These are phyloP conservation scores for Exophiala oligosperma DNA, from an alignment of 2,329 filamentous ascomycete genomes.

Conservation along the genomic window DNA sequence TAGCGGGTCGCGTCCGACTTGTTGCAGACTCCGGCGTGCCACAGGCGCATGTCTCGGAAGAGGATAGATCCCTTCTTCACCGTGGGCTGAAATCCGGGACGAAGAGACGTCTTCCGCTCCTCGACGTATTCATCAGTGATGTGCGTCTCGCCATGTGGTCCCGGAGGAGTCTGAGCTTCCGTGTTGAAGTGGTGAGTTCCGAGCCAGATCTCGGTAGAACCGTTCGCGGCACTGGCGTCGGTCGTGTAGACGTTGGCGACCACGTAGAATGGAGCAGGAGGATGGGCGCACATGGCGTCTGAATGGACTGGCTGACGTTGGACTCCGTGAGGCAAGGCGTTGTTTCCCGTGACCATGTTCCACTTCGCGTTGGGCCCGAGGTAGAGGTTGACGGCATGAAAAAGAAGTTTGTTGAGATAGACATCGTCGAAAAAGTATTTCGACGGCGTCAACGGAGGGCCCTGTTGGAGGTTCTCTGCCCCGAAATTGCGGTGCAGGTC, in stretches of 20 bases:
- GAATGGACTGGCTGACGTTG: constrained; percentile 43
- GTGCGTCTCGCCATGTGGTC: constrained; percentile 14
- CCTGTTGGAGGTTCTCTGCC: background rate
- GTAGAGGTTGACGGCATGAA: constrained; percentile 35
- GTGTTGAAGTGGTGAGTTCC: constrained; percentile 42
- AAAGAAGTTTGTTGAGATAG: constrained; percentile 40
- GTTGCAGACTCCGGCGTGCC: constrained; percentile 66
- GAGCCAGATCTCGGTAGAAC: constrained; percentile 52
- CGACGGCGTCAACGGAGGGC: constrained; percentile 34
- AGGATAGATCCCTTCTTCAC: constrained; percentile 54
- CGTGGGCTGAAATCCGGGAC: constrained; percentile 38
- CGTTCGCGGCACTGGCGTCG: constrained; percentile 46
- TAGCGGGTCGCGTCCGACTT: constrained; percentile 41
- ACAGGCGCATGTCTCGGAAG: constrained; percentile 59
- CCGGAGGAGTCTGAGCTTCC: constrained; percentile 5
- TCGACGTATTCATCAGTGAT: constrained; percentile 35
- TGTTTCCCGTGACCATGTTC: constrained; percentile 40
- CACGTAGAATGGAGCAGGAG: constrained; percentile 47
- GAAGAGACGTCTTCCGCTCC: constrained; percentile 30
- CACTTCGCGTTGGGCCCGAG: constrained; percentile 8
- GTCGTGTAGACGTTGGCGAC: constrained; percentile 50
- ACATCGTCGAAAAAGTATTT: constrained; percentile 37
- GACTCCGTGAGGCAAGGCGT: constrained; percentile 37
- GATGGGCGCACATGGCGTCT: constrained; percentile 48
- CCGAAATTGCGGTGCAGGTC: constrained; percentile 20